phyloP scores from a whole-genome alignment of 2,329 filamentous ascomycete genomes.

The Phyllachora maydis region DNA sequence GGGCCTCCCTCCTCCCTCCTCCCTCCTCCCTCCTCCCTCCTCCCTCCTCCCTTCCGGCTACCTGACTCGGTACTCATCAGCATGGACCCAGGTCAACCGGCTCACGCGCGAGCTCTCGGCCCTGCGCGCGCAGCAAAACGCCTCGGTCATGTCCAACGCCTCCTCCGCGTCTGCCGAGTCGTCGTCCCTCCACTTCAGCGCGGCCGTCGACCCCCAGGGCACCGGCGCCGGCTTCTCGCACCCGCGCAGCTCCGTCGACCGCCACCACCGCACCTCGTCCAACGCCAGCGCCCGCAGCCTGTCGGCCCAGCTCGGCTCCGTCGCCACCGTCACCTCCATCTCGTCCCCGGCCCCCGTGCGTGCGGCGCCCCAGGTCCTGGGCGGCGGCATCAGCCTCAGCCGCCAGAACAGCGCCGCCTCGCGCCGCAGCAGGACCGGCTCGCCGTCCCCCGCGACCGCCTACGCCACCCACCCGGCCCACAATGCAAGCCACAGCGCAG shows the following conservation, averaged over 20 bases:
- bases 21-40: too few relatives aligned
- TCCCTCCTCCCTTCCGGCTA: too few relatives aligned
- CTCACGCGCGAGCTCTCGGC: slow-evolving; percentile 73
- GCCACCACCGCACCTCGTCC: slow-evolving; percentile 37
- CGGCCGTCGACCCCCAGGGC: too few relatives aligned
- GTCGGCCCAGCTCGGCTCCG: slow-evolving; percentile 18
- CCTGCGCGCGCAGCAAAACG: slow-evolving; percentile 52
- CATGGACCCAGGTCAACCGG: slow-evolving; percentile 88
- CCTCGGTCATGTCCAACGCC: slow-evolving; percentile 43
- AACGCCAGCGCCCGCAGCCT: slow-evolving; percentile 32
- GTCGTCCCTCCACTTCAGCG: slow-evolving; percentile 9
- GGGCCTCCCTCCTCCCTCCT: slow-evolving; percentile 9
- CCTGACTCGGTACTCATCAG: too few relatives aligned
- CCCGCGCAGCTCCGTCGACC: slow-evolving; percentile 22
- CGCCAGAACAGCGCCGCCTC: slow-evolving; percentile 35
- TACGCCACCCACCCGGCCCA: slow-evolving; percentile 17
- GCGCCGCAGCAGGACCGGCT: slow-evolving; percentile 27
- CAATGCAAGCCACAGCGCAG: slow-evolving; percentile 1
- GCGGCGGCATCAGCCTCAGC: slow-evolving; percentile 17
- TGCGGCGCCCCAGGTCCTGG: slow-evolving; percentile 7
- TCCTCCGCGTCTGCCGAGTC: slow-evolving; percentile 36
- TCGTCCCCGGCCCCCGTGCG: slow-evolving; percentile 21
- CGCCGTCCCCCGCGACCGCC: slow-evolving; percentile 16
- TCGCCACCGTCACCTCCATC: slow-evolving; percentile 16
- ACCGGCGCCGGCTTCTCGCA: slow-evolving; percentile 35